phyloP scores from a whole-genome alignment of 768 basidiomycete genomes.

The Pluteus cervinus region DNA sequence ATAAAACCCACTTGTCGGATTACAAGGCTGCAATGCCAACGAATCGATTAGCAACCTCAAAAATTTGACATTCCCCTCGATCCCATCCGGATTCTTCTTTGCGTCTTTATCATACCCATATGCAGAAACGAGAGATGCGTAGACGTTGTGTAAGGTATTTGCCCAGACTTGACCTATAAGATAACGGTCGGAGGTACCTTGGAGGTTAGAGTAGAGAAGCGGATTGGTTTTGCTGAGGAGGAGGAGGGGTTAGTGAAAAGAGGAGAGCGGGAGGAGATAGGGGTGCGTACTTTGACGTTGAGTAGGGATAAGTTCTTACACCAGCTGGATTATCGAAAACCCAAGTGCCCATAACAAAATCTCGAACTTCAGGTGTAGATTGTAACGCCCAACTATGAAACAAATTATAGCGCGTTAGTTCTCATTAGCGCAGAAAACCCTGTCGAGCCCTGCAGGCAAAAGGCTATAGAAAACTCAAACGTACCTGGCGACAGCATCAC shows the following conservation, averaged over 20 bases:
- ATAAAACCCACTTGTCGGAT: slow-evolving; percentile 32
- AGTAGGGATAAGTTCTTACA: slow-evolving; percentile 44
- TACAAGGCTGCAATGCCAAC: slow-evolving; percentile 31
- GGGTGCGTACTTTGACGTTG: slow-evolving; percentile 25
- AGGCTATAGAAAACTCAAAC: neutral
- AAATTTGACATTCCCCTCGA: slow-evolving; percentile 33
- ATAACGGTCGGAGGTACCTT: slow-evolving; percentile 19
- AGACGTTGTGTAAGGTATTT: slow-evolving; percentile 26
- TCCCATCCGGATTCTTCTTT: slow-evolving; percentile 23
- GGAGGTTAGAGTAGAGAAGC: slow-evolving; percentile 27
- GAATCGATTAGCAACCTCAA: slow-evolving; percentile 36
- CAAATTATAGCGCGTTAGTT: neutral
- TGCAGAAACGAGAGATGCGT: slow-evolving; percentile 19
- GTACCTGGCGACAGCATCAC: slow-evolving; percentile 29
- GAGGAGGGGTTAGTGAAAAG: slow-evolving; percentile 15
- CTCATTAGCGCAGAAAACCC: neutral
- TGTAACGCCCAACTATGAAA: slow-evolving; percentile 21
- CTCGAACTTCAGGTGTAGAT: slow-evolving; percentile 19
- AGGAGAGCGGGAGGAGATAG: neutral
- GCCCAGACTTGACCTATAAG: slow-evolving; percentile 35
- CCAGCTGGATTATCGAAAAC: slow-evolving; percentile 39
- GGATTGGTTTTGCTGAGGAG: slow-evolving; percentile 7
- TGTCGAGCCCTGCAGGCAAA: too few relatives aligned
- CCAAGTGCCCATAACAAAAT: slow-evolving; percentile 33
- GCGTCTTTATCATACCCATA: slow-evolving; percentile 22